Conservation (phyloP, 2,329 filamentous ascomycete genomes). For the Xylariaceae sp. region DNA sequence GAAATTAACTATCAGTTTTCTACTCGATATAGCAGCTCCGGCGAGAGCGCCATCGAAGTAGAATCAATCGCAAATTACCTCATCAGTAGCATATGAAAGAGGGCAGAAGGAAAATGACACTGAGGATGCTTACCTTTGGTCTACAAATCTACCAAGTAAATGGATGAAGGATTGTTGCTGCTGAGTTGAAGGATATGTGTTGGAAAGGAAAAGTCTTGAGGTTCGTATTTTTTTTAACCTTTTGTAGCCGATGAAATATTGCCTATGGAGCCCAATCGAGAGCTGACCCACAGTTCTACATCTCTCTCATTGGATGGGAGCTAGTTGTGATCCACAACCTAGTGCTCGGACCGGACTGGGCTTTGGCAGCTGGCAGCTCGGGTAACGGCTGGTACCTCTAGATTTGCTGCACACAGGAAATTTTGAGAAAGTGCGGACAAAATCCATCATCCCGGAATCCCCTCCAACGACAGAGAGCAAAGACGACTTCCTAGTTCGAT, state of each 20-base stretch:
- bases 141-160: no score
- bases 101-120: slow-evolving; percentile 30
- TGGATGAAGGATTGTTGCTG: neutral
- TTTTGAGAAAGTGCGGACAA: slow-evolving; percentile 34
- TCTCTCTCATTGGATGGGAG: slow-evolving; percentile 1
- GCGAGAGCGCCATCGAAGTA: slow-evolving; percentile 84
- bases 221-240: neutral
- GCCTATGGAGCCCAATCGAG: slow-evolving; percentile 7
- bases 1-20: slow-evolving; percentile 89
- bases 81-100: slow-evolving; percentile 65
- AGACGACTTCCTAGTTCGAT: slow-evolving; percentile 24
- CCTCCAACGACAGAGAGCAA: slow-evolving; percentile 31
- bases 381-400: slow-evolving; percentile 20
- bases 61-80: slow-evolving; percentile 99
- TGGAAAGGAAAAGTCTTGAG: neutral
- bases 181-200: neutral
- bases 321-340: no score
- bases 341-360: no score
- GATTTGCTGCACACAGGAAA: slow-evolving; percentile 34
- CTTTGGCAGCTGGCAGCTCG: slow-evolving; percentile 20
- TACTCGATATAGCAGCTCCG: slow-evolving; percentile 82
- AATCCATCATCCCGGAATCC: slow-evolving; percentile 32
- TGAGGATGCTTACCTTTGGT: slow-evolving; percentile 18
- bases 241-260: slow-evolving; percentile 23
- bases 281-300: neutral